Base-by-base conservation (phyloP, 2,329 filamentous ascomycete genomes). In the Aspergillus sp. region DNA sequence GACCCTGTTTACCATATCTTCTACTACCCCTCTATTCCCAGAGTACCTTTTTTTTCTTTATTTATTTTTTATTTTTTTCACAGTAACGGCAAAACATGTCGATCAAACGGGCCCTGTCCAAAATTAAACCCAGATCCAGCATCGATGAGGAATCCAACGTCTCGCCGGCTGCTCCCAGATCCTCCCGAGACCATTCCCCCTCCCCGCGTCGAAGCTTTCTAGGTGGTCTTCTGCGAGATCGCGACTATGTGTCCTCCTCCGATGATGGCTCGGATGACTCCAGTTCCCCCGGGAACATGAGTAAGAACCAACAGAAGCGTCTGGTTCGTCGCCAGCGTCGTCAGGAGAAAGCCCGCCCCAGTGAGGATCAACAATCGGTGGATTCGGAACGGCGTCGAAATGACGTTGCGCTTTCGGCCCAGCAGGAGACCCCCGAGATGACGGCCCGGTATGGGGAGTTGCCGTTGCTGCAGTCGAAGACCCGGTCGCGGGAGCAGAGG, bases 381-480 rank as follows among this genome's bases (percentile, higher is more conserved):
- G 53, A 55, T 9, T 67, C 65, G 8, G 67, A 70, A 45, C 65
- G 63, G 45, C 63, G 60, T 43, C 64, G 63, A 44, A 63, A 73
- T 59, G 61, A 74, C 65, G 51, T 64, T 10, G 55, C 54, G 7
- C 63, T 71, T 64, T 77, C 79, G 0, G 62, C 64, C 7, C 68
- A 69, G 27, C 74, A 78, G 46, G 75, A 83, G 61, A 79, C 79
- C 0, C 66, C 74, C 2, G 79, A 81, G 48, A 78, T 80, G 67
- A 75, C 71, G 56, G 70, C 73, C 27, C 76, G 74, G 43, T 83
- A 83, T 61, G 80, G 80, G 34, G 68, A 75, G 26, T 57, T 80
- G 38, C 74, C 76, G 3, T 66, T 82, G 54, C 78, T 82, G 63
- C 76, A 76, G 62, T 83, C 80, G 10, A 71, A 72, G 49, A 68